Percentiles rank a stretch among this genome's conserved stretches.
Conservation (phyloP, 352 stramenopile genomes). For the Phytophthora lateralis region DNA sequence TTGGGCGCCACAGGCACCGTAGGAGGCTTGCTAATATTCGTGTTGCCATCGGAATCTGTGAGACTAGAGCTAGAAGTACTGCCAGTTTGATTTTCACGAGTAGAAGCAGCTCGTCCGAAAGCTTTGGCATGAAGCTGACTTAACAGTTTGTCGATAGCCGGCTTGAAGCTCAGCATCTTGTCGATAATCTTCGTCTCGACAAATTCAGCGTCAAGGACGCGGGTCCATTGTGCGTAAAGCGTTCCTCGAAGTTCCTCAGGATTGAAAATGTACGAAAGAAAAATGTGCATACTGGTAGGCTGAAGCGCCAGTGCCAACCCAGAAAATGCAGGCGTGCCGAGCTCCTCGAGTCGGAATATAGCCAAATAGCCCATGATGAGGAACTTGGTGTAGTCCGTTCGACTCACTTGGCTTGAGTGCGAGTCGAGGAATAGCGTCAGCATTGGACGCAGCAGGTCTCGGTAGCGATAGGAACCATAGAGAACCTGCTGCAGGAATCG, state of each 20-base stretch:
- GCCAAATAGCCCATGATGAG: constrained; percentile 90
- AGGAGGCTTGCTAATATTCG: constrained; percentile 47
- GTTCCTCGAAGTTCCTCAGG: constrained; percentile 58
- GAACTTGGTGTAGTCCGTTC: constrained; percentile 91
- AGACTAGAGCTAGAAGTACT: neutral
- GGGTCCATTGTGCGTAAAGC: constrained; percentile 82
- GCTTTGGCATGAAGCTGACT: constrained; percentile 70
- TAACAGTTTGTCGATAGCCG: constrained; percentile 45
- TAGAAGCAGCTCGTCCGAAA: constrained; percentile 51
- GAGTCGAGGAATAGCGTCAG: constrained; percentile 85
- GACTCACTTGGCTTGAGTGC: constrained; percentile 75
- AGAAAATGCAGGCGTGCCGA: constrained; percentile 72
- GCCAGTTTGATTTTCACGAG: constrained; percentile 1
- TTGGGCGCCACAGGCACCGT: constrained; percentile 85
- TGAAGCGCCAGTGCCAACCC: constrained; percentile 67
- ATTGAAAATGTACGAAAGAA: constrained; percentile 90
- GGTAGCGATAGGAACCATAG: constrained; percentile 91
- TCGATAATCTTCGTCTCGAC: constrained; percentile 76
- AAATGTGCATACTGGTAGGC: constrained; percentile 86
- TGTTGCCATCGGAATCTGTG: neutral
- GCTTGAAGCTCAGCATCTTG: constrained; percentile 58
- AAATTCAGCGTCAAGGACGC: constrained; percentile 85
- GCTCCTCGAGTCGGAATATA: constrained; percentile 90
- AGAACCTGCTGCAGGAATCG: constrained; percentile 89
- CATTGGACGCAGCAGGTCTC: constrained; percentile 78